Evolutionary conservation across 768 basidiomycete genomes (phyloP).

Genomic region (Leccinum obscurum): DNA sequence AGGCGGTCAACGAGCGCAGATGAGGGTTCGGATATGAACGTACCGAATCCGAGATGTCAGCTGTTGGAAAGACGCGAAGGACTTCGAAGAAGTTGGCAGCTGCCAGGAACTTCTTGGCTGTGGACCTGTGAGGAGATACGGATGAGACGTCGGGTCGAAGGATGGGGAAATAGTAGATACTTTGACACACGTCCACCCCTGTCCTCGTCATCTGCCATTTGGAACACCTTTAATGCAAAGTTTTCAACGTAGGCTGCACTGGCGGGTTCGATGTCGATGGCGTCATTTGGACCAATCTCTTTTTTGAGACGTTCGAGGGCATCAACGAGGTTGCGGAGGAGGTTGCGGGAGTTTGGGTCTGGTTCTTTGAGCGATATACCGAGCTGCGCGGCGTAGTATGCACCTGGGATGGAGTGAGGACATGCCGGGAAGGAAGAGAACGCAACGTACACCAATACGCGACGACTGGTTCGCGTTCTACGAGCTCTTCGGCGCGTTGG

Average conservation of each 20-base stretch:
- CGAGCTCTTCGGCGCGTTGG: constrained; percentile 88
- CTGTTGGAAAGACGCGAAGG: constrained; percentile 69
- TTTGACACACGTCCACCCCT: constrained; percentile 72
- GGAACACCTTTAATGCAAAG: constrained; percentile 91
- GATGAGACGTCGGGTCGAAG: constrained; percentile 6
- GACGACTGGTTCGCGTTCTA: constrained; percentile 78
- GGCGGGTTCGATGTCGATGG: constrained; percentile 78
- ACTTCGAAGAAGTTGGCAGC: constrained; percentile 95
- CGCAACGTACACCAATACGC: constrained; percentile 88
- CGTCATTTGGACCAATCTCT: constrained; percentile 72
- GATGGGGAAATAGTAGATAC: constrained; percentile 40
- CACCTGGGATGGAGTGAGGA: constrained; percentile 48
- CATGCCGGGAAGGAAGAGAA: neutral
- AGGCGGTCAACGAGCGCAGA: constrained; percentile 4
- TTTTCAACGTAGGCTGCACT: constrained; percentile 92
- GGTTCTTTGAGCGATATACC: constrained; percentile 77
- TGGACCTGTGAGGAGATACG: constrained; percentile 53
- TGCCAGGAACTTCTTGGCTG: constrained; percentile 93
- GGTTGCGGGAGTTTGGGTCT: constrained; percentile 58
- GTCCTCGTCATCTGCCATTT: constrained; percentile 88
- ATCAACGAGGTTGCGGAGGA: constrained; percentile 74
- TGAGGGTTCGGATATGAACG: constrained; percentile 18
- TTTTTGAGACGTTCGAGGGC: constrained; percentile 80
- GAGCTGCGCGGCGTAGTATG: constrained; percentile 88
- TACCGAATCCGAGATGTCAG: constrained; percentile 59